Evolutionary conservation across 2,329 filamentous ascomycete species (phyloP).

Genomic region (Colletotrichum trifolii): DNA sequence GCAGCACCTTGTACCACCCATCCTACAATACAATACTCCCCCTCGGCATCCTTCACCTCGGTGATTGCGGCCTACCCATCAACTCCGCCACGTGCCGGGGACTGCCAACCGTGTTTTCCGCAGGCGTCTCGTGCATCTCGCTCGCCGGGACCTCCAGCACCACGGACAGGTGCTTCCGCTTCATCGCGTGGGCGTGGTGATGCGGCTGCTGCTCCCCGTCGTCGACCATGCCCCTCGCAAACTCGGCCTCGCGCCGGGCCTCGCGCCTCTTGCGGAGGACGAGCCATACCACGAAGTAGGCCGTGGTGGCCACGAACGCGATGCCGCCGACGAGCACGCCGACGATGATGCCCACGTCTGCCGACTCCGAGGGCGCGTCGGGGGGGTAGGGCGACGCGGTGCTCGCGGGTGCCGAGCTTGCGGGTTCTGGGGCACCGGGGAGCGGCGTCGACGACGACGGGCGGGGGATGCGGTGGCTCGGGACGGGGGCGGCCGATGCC

Average conservation of each 20-base stretch:
- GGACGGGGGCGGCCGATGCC: background rate
- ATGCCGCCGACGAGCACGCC: background rate
- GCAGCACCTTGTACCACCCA: too few species aligned
- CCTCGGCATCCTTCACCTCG: too few species aligned
- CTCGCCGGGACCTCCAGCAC: background rate
- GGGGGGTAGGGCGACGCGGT: background rate
- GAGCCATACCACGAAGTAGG: constrained; percentile 11
- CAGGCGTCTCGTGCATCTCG: background rate
- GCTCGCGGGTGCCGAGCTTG: background rate
- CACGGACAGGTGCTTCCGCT: background rate
- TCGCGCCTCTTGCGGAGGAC: constrained; percentile 4
- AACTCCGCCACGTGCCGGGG: background rate
- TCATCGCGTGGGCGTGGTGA: background rate
- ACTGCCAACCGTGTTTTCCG: background rate
- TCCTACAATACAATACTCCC: too few species aligned
- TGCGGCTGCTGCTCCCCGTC: background rate
- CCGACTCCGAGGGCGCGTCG: background rate
- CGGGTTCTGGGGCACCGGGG: background rate
- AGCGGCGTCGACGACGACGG: background rate
- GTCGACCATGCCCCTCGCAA: background rate
- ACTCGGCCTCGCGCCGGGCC: background rate
- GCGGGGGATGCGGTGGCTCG: background rate
- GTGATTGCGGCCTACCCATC: background rate
- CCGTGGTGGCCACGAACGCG: constrained; percentile 1
- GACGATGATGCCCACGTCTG: background rate